Conservation (phyloP, 495 filamentous ascomycete genomes). For the Podospora fimiseda region DNA sequence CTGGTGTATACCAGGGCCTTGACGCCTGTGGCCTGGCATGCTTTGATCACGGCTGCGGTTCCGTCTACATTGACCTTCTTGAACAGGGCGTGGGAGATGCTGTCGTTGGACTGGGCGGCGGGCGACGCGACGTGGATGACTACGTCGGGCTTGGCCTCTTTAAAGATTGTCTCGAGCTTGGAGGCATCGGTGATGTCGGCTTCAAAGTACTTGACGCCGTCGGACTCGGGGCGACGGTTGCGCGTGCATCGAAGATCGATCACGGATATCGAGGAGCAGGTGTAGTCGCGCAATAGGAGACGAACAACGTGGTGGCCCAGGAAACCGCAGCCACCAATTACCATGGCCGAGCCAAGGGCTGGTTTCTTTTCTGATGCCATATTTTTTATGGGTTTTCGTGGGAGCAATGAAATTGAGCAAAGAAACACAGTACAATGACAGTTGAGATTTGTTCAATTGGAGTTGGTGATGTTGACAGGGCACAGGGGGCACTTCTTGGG, state of each 20-base stretch:
- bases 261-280: slow-evolving; percentile 61
- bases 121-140: slow-evolving; percentile 95
- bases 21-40: slow-evolving; percentile 65
- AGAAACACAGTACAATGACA: not conserved
- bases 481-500: not conserved
- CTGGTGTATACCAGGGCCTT: slow-evolving; percentile 95
- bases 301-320: slow-evolving; percentile 64
- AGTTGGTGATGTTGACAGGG: not conserved
- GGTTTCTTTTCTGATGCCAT: slow-evolving; percentile 37
- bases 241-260: slow-evolving; percentile 73
- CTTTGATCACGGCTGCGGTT: slow-evolving; percentile 70
- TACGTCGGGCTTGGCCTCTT: slow-evolving; percentile 68
- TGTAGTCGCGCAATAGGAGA: slow-evolving; percentile 49
- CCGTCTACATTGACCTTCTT: slow-evolving; percentile 91
- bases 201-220: slow-evolving; percentile 69
- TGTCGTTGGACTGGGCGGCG: slow-evolving; percentile 40
- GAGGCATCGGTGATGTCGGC: slow-evolving; percentile 78
- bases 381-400: no score
- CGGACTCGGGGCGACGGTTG: slow-evolving; percentile 63
- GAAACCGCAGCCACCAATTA: slow-evolving; percentile 67
- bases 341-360: slow-evolving; percentile 51
- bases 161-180: slow-evolving; percentile 59
- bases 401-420: not conserved
- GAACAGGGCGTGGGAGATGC: slow-evolving; percentile 53
- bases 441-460: not conserved